A percentile compares a stretch with the other conserved stretches of the same genome.
phyloP scores from a whole-genome alignment of 2,329 filamentous ascomycete genomes.

The Chalara sp. region DNA sequence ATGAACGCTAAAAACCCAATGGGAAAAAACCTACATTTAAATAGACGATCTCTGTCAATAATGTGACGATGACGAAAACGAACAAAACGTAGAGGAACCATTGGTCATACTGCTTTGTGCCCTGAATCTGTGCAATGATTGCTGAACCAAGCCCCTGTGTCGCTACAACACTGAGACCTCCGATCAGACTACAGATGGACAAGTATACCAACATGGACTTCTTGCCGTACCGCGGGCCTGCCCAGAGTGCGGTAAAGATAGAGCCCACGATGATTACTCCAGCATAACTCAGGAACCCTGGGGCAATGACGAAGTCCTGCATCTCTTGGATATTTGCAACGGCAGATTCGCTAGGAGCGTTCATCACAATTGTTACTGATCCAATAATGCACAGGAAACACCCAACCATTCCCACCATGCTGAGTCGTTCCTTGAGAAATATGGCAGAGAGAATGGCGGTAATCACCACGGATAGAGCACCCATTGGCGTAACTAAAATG shows the following conservation, averaged over 20 bases:
- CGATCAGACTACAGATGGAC: slow-evolving; percentile 90
- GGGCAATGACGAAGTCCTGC: slow-evolving; percentile 78
- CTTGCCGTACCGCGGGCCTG: slow-evolving; percentile 83
- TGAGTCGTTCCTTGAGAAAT: slow-evolving; percentile 91
- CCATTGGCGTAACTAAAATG: slow-evolving; percentile 87
- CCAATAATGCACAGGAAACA: slow-evolving; percentile 95
- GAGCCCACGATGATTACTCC: slow-evolving; percentile 76
- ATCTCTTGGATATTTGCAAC: slow-evolving; percentile 87
- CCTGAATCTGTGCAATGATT: slow-evolving; percentile 78
- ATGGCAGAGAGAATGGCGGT: slow-evolving; percentile 87
- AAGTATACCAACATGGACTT: slow-evolving; percentile 98
- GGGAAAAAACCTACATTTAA: slow-evolving; percentile 67
- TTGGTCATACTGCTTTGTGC: slow-evolving; percentile 85
- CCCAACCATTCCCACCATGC: slow-evolving; percentile 91
- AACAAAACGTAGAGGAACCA: slow-evolving; percentile 94
- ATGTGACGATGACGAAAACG: slow-evolving; percentile 82
- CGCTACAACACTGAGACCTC: slow-evolving; percentile 87
- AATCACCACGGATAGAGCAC: slow-evolving; percentile 86
- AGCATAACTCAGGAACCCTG: slow-evolving; percentile 79
- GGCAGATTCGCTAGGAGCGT: slow-evolving; percentile 80
- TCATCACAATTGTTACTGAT: slow-evolving; percentile 88
- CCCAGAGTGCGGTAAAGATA: slow-evolving; percentile 67
- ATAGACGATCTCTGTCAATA: slow-evolving; percentile 90
- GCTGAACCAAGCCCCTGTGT: slow-evolving; percentile 90
- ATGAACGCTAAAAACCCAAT: not conserved